phyloP scores from a whole-genome alignment of 371 early-diverging fungal genomes.

The Actinomortierella ambigua region DNA sequence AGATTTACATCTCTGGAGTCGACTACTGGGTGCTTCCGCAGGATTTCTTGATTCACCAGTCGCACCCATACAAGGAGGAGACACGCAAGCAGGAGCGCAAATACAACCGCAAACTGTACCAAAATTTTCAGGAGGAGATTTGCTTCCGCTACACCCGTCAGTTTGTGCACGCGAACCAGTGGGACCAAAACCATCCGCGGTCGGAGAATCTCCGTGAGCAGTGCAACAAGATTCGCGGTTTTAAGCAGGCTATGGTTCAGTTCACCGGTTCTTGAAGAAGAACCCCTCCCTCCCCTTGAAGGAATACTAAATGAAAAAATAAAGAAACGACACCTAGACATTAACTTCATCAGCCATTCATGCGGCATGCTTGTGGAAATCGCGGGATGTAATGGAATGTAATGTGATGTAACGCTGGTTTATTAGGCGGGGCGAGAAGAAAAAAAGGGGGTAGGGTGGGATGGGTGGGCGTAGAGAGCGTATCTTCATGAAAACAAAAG shows the following conservation, averaged over 20 bases:
- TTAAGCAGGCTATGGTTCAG: conserved; percentile 24
- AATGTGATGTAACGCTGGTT: no score
- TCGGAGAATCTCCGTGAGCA: conserved; percentile 59
- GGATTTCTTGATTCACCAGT: conserved; percentile 70
- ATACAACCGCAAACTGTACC: conserved; percentile 67
- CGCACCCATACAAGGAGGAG: conserved; percentile 67
- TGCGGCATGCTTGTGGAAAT: no score
- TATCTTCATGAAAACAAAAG: no score
- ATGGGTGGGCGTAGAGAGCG: no score
- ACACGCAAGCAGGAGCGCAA: conserved; percentile 67
- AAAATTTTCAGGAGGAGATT: conserved; percentile 65
- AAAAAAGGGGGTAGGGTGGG: no score
- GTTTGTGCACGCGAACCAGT: conserved; percentile 54
- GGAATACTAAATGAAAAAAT: no score
- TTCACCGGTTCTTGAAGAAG: conserved; percentile 8
- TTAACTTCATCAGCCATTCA: no score
- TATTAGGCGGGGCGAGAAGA: no score
- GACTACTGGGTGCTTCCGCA: conserved; percentile 67
- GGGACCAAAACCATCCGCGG: conserved; percentile 47
- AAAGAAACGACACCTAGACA: no score
- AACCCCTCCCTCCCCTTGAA: no score
- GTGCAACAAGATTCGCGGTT: conserved; percentile 51
- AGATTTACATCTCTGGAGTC: conserved; percentile 67
- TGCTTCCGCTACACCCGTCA: conserved; percentile 65
- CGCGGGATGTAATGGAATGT: no score